A percentile compares a stretch with the other conserved stretches of the same genome.
Conservation (phyloP, 2,329 filamentous ascomycete species). For the Dothideomycetidae sp. region DNA sequence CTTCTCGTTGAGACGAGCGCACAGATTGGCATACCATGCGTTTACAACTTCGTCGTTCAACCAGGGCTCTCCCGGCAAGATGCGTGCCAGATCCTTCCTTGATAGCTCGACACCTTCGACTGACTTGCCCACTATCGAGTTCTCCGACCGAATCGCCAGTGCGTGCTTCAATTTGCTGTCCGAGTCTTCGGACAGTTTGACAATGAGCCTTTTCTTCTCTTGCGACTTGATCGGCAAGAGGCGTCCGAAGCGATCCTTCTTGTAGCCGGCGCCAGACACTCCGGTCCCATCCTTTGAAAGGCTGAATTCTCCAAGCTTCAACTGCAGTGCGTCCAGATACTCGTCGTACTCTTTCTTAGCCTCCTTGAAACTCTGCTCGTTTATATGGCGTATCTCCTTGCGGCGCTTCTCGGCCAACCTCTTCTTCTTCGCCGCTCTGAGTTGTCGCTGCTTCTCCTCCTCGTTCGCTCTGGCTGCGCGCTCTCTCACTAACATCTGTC, state of each 20-base stretch:
- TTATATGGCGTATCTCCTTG: not conserved
- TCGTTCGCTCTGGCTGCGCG: not conserved
- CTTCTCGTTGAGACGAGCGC: conserved; percentile 39
- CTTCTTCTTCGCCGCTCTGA: conserved; percentile 7
- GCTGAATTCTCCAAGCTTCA: not conserved
- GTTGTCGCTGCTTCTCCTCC: not conserved
- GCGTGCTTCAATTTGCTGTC: conserved; percentile 24
- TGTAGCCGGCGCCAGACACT: too few relatives aligned
- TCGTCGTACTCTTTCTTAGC: not conserved
- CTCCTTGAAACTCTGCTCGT: not conserved
- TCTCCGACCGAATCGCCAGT: conserved; percentile 16
- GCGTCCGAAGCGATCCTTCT: conserved; percentile 3
- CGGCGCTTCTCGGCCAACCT: not conserved
- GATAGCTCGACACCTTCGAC: conserved; percentile 31
- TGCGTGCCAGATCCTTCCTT: conserved; percentile 47
- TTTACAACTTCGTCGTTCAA: conserved; percentile 68
- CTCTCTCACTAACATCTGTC: not conserved
- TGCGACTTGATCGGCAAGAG: conserved; percentile 1
- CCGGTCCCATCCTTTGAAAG: too few relatives aligned
- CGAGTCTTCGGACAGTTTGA: conserved; percentile 27
- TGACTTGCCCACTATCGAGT: conserved; percentile 18
- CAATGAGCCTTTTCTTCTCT: conserved; percentile 13
- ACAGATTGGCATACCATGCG: conserved; percentile 47
- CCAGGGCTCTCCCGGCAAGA: conserved; percentile 44
- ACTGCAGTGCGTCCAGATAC: conserved; percentile 2